A percentile compares a stretch with the other conserved stretches of the same genome.
Evolutionary conservation across 495 filamentous ascomycete genomes (phyloP).

Genomic region (Cercophora sp.): DNA sequence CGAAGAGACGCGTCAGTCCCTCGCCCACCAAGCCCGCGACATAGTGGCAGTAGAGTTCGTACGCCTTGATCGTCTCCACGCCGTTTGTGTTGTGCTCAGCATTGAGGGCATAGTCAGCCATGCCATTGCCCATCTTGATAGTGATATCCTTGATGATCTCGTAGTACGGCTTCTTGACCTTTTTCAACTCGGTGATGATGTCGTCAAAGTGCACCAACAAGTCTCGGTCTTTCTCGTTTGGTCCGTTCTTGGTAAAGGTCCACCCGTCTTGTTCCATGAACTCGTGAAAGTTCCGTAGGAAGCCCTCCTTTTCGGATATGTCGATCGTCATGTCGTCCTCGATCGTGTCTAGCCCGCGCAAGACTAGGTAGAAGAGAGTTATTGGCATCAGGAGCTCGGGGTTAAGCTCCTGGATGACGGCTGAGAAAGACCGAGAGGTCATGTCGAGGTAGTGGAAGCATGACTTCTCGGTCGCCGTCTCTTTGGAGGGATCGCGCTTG

Average conservation of each 20-base stretch:
- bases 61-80: constrained; percentile 80
- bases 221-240: constrained; percentile 90
- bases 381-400: constrained; percentile 88
- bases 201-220: constrained; percentile 87
- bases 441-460: constrained; percentile 84
- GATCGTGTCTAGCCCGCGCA: constrained; percentile 90
- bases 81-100: constrained; percentile 71
- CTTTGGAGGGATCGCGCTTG: constrained; percentile 70
- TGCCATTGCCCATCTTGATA: constrained; percentile 93
- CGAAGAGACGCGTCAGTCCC: constrained; percentile 85
- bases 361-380: constrained; percentile 86
- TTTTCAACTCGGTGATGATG: constrained; percentile 81
- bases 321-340: constrained; percentile 97
- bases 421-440: constrained; percentile 88
- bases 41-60: constrained; percentile 95
- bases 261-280: constrained; percentile 79
- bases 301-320: constrained; percentile 74
- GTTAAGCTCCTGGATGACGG: constrained; percentile 93
- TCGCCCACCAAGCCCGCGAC: constrained; percentile 97
- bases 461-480: constrained; percentile 63
- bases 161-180: constrained; percentile 79
- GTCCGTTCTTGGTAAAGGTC: constrained; percentile 81
- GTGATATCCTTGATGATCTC: constrained; percentile 92
- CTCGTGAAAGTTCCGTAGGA: constrained; percentile 76
- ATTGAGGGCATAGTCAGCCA: constrained; percentile 91